Evolutionary conservation across 768 basidiomycete species (phyloP).

Genomic region (Rhizopogon vesiculosus): DNA sequence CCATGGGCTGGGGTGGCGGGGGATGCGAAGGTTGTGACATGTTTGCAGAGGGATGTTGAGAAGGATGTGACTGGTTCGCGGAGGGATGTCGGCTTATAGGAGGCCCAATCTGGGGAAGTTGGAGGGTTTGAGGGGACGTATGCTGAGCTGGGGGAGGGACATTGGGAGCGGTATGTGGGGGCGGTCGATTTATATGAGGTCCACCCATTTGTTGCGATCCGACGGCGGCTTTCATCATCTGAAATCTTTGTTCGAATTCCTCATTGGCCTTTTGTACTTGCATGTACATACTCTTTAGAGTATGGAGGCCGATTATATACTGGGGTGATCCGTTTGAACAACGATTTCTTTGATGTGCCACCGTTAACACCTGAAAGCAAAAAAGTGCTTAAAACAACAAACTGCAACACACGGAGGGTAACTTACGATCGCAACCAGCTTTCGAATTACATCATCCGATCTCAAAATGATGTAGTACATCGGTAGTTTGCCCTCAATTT

Average conservation of each 20-base stretch:
- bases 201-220: background rate
- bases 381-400: constrained; percentile 6
- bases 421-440: constrained; percentile 52
- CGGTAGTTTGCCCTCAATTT: constrained; percentile 48
- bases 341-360: constrained; percentile 30
- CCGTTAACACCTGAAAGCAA: constrained; percentile 36
- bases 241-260: constrained; percentile 28
- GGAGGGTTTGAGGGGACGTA: constrained; percentile 14
- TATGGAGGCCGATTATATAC: constrained; percentile 30
- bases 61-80: constrained; percentile 17
- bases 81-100: constrained; percentile 25
- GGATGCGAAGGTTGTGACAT: background rate
- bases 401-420: constrained; percentile 12
- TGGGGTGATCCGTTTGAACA: constrained; percentile 18
- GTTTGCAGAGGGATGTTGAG: constrained; percentile 9
- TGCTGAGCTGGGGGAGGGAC: constrained; percentile 13
- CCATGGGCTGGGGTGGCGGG: constrained; percentile 5
- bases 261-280: constrained; percentile 41
- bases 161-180: constrained; percentile 4
- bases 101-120: constrained; percentile 15
- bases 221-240: constrained; percentile 16
- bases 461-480: constrained; percentile 43
- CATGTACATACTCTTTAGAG: constrained; percentile 38
- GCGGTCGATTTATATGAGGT: constrained; percentile 1
- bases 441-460: constrained; percentile 44